Conservation (phyloP, 805 yeast species). For the Geotrichum ghanense region DNA sequence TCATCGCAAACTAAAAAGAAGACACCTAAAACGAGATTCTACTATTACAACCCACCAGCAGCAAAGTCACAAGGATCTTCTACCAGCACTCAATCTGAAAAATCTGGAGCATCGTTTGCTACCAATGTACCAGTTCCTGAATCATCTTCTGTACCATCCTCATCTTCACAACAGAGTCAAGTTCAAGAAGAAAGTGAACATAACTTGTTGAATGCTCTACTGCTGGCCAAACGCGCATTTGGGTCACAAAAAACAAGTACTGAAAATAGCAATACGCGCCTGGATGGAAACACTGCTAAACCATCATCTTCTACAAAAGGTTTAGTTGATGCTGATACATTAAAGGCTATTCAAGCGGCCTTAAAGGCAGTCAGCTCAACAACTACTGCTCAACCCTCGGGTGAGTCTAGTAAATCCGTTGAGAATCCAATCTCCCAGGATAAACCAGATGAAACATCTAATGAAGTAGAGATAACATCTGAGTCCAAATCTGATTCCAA, state of each 20-base stretch:
- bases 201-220: conserved; percentile 24
- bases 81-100: conserved; percentile 4
- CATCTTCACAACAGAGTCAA: background rate
- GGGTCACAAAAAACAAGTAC: conserved; percentile 7
- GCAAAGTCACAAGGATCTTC: background rate
- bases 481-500: conserved; percentile 3
- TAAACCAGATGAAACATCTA: too few species aligned
- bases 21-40: conserved; percentile 3
- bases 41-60: conserved; percentile 5
- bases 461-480: conserved; percentile 7
- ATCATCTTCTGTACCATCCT: background rate
- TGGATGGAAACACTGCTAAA: conserved; percentile 2
- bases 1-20: background rate
- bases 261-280: conserved; percentile 5
- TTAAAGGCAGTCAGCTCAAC: conserved; percentile 13
- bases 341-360: conserved; percentile 19
- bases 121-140: conserved; percentile 3
- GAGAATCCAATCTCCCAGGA: too few species aligned
- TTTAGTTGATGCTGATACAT: conserved; percentile 10
- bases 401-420: too few species aligned
- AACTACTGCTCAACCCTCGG: too few species aligned
- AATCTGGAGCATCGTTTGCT: conserved; percentile 4
- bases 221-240: conserved; percentile 26
- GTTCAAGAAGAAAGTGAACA: conserved; percentile 6
- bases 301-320: background rate